Percentiles rank a stretch among this genome's conserved stretches.
These are phyloP conservation scores for Alternaria sp. DNA, from an alignment of 2,329 filamentous ascomycete species.

Conservation along the genomic window DNA sequence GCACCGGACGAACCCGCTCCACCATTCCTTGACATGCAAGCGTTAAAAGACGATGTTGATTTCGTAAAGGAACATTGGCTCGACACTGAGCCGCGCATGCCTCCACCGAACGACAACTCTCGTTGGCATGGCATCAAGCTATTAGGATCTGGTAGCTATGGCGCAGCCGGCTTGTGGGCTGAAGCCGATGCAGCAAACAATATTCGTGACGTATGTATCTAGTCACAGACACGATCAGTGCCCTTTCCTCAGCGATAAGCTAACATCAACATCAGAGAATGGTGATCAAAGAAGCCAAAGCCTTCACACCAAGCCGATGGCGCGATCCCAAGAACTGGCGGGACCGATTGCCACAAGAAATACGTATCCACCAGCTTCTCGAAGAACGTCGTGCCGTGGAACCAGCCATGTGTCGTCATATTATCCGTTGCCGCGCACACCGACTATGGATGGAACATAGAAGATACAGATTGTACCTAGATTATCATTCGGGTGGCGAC, in stretches of 20 bases:
- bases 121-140: not conserved
- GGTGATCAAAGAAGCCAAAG: conserved; percentile 10
- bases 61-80: not conserved
- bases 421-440: conserved; percentile 11
- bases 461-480: conserved; percentile 12
- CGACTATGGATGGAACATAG: conserved; percentile 13
- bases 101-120: not conserved
- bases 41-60: not conserved
- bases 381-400: not conserved
- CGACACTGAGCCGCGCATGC: not conserved
- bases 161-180: not conserved
- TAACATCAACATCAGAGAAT: conserved; percentile 8
- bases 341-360: conserved; percentile 9
- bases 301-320: not conserved
- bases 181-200: not conserved
- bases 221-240: not conserved
- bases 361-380: conserved; percentile 14
- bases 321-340: conserved; percentile 3
- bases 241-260: not conserved
- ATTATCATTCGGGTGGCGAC: conserved; percentile 1
- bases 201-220: not conserved
- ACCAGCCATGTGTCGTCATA: not conserved
- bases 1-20: not conserved
- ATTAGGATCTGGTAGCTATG: not conserved
- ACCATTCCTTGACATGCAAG: not conserved